These are phyloP conservation scores for Favolaschia claudopus DNA, from an alignment of 768 basidiomycete species.

Conservation along the genomic window DNA sequence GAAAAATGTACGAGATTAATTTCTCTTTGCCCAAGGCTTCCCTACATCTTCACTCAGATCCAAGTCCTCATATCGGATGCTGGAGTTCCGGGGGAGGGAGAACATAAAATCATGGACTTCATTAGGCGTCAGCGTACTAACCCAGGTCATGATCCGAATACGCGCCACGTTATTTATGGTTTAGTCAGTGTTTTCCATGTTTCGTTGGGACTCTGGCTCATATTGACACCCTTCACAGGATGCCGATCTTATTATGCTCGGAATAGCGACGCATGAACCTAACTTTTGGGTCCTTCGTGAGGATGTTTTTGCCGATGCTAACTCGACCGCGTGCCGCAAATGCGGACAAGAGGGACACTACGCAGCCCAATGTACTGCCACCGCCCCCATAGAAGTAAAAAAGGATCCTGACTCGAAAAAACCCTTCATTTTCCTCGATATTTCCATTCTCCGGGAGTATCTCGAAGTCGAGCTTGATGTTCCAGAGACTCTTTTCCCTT, in stretches of 20 bases:
- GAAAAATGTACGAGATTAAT: conserved; percentile 72
- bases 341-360: conserved; percentile 97
- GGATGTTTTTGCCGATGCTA: conserved; percentile 94
- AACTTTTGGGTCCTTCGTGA: conserved; percentile 96
- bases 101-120: conserved; percentile 99
- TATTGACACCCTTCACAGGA: conserved; percentile 61
- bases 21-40: neutral
- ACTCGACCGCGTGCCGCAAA: conserved; percentile 80
- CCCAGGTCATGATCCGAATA: conserved; percentile 93
- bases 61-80: conserved; percentile 98
- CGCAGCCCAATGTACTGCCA: conserved; percentile 92
- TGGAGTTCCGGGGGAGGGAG: conserved; percentile 96
- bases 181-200: conserved; percentile 60
- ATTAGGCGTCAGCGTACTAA: conserved; percentile 90
- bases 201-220: conserved; percentile 9
- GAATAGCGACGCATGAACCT: conserved; percentile 98
- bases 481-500: conserved; percentile 78
- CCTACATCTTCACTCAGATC: conserved; percentile 56
- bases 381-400: conserved; percentile 67
- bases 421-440: conserved; percentile 99
- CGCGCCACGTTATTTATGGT: conserved; percentile 96
- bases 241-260: conserved; percentile 99
- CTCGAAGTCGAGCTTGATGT: conserved; percentile 95
- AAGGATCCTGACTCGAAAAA: conserved; percentile 81
- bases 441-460: conserved; percentile 94